A percentile compares a stretch with the other conserved stretches of the same genome.
These are phyloP conservation scores for Pseudogymnoascus sp. DNA, from an alignment of 2,329 filamentous ascomycete genomes.

Conservation along the genomic window DNA sequence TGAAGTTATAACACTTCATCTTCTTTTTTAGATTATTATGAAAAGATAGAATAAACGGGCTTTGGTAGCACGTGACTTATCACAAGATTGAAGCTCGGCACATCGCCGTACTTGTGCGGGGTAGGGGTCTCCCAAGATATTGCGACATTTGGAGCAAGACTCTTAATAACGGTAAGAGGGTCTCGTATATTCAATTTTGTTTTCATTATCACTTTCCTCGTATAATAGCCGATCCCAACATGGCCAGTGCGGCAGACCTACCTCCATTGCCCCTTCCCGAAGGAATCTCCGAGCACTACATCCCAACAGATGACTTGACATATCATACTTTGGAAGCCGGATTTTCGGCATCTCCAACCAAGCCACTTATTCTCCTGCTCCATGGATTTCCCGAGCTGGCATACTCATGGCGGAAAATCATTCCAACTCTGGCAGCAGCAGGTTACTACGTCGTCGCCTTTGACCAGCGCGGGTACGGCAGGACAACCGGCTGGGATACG, in stretches of 20 bases:
- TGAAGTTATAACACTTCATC: not conserved
- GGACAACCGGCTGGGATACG: slow-evolving; percentile 53
- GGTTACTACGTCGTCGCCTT: slow-evolving; percentile 60
- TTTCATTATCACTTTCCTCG: not conserved
- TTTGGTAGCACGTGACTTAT: not conserved
- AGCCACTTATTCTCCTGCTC: slow-evolving; percentile 51
- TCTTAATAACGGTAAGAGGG: not conserved
- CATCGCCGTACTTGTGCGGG: not conserved
- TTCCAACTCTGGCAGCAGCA: slow-evolving; percentile 46
- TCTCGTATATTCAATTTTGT: not conserved
- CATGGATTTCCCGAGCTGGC: slow-evolving; percentile 63
- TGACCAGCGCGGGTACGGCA: slow-evolving; percentile 60
- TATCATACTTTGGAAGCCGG: slow-evolving; percentile 54
- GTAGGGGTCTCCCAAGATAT: not conserved
- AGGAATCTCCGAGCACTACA: slow-evolving; percentile 45
- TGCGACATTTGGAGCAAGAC: not conserved
- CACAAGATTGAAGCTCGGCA: not conserved
- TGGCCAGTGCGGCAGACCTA: slow-evolving; percentile 19
- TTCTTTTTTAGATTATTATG: not conserved
- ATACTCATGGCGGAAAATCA: slow-evolving; percentile 59
- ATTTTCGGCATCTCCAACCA: slow-evolving; percentile 29
- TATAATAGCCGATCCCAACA: slow-evolving; percentile 5
- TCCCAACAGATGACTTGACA: slow-evolving; percentile 50
- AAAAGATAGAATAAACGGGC: not conserved
- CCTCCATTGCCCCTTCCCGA: slow-evolving; percentile 39